These are phyloP conservation scores for Hyphopichia pseudoburtonii DNA, from an alignment of 1,139 yeast genomes.

Conservation along the genomic window DNA sequence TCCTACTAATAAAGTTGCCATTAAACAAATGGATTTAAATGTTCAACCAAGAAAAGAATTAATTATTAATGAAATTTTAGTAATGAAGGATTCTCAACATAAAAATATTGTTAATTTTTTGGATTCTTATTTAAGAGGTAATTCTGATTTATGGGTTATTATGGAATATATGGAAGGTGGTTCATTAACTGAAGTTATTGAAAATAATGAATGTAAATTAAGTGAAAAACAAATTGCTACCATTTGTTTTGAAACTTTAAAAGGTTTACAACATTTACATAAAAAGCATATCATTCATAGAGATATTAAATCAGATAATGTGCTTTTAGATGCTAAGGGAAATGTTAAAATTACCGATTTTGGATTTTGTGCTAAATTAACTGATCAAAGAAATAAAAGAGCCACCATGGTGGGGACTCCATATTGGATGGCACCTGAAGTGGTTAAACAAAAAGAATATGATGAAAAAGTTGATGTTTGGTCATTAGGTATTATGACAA, in stretches of 20 bases:
- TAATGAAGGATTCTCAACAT: slow-evolving; percentile 51
- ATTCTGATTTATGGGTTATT: slow-evolving; percentile 74
- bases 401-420: slow-evolving; percentile 99
- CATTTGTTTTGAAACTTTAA: slow-evolving; percentile 86
- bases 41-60: slow-evolving; percentile 94
- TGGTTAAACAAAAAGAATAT: slow-evolving; percentile 92
- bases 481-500: slow-evolving; percentile 97
- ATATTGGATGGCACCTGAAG: slow-evolving; percentile 99
- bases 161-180: slow-evolving; percentile 94
- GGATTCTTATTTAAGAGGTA: slow-evolving; percentile 44
- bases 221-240: slow-evolving; percentile 82
- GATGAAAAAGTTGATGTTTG: slow-evolving; percentile 97
- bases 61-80: slow-evolving; percentile 59
- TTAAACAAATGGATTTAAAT: slow-evolving; percentile 92
- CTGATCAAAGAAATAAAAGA: slow-evolving; percentile 88
- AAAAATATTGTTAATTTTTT: slow-evolving; percentile 48
- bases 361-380: slow-evolving; percentile 95
- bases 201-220: slow-evolving; percentile 64
- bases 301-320: slow-evolving; percentile 94
- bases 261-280: slow-evolving; percentile 90
- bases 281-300: slow-evolving; percentile 91
- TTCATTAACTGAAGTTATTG: slow-evolving; percentile 84
- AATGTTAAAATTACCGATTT: slow-evolving; percentile 95
- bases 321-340: slow-evolving; percentile 79
- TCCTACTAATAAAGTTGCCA: slow-evolving; percentile 61